A percentile compares a stretch with the other conserved stretches of the same genome.
Evolutionary conservation across 2,329 filamentous ascomycete genomes (phyloP).

Genomic region (Aspergillus ochraceoroseus): DNA sequence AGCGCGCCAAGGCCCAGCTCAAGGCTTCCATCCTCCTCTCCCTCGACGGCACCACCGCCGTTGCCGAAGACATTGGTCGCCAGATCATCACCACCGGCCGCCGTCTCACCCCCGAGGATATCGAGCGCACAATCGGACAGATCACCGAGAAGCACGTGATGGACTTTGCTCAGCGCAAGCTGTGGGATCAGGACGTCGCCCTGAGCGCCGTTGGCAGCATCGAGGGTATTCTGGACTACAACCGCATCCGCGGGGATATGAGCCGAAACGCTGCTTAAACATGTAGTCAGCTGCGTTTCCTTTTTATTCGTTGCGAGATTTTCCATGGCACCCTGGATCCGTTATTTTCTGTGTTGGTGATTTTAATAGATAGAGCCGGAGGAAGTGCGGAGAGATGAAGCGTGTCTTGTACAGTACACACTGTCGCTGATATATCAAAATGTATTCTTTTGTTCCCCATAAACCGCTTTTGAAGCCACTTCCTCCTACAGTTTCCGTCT

Average conservation of each 20-base stretch:
- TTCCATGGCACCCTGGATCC: constrained; percentile 8
- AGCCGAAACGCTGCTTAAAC: constrained; percentile 60
- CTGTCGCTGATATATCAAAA: constrained; percentile 33
- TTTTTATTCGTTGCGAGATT: constrained; percentile 10
- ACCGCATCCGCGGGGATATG: constrained; percentile 68
- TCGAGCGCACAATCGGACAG: constrained; percentile 81
- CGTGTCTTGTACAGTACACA: constrained; percentile 33
- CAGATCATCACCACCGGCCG: constrained; percentile 97
- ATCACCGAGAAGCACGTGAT: constrained; percentile 97
- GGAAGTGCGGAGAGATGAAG: constrained; percentile 23
- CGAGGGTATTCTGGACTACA: constrained; percentile 64
- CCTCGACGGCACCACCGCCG: constrained; percentile 92
- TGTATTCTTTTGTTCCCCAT: constrained; percentile 23
- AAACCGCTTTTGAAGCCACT: no score
- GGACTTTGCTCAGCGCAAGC: constrained; percentile 87
- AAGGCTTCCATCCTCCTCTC: constrained; percentile 97
- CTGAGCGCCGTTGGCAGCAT: constrained; percentile 89
- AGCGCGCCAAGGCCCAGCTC: constrained; percentile 98
- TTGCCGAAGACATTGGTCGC: constrained; percentile 96
- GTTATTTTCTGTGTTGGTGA: constrained; percentile 21
- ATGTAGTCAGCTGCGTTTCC: constrained; percentile 18
- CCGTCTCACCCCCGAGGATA: constrained; percentile 84
- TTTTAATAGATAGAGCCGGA: constrained; percentile 29
- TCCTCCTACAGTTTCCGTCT: no score
- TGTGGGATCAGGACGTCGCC: constrained; percentile 97